Base-by-base conservation (phyloP, 2,329 filamentous ascomycete genomes). In the Fusarium avenaceum region DNA sequence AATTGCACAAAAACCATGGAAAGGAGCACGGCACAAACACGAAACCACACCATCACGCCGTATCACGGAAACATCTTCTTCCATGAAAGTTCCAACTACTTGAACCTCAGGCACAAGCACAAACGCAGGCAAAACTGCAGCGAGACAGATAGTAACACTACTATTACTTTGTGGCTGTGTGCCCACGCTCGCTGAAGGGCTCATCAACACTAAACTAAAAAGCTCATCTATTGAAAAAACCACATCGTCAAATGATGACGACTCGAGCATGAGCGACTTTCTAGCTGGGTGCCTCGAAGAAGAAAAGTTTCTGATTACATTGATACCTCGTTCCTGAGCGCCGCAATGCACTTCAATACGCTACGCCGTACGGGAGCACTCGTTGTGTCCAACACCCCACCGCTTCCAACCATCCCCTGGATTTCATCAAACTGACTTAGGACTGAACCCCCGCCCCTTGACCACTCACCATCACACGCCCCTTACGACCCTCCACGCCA, bases 241-340 rank as follows among this genome's bases (percentile, higher is more conserved):
- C 19, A 19, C 19, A 19, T 19, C 19, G 19, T 19, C 19, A 19
- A 19, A 19, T 19, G 19, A 45, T 15, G 10, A 53, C 17, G 38
- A 63, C 38, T 62, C 30, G 24, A 42, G 15, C 38, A 20, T 33
- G 38, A 38, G 46, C 59, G 45, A 58, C 19, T 53, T 48, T 45
- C n/a, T 47, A 51, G 40, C 40, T 43, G 26, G 40, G 44, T 22
- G 35, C 50, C 28, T 44, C 32, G 14, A 47, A 35, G 40, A 63
- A 65, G 43, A 61, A 65, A 57, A 54, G 50, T 50, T 38, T 60
- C 32, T 39, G 46, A 48, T 56, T 53, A 63, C 59, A 55, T 54
- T 48, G 43, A 70, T 53, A 48, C 48, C 46, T 70, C 57, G 65
- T 73, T 74, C 59, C 68, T 65, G 57, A 58, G 46, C 55, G 50